A percentile compares a stretch with the other conserved stretches of the same genome.
These are phyloP conservation scores for Plasmopara viticola DNA, from an alignment of 352 stramenopile genomes.

Conservation along the genomic window DNA sequence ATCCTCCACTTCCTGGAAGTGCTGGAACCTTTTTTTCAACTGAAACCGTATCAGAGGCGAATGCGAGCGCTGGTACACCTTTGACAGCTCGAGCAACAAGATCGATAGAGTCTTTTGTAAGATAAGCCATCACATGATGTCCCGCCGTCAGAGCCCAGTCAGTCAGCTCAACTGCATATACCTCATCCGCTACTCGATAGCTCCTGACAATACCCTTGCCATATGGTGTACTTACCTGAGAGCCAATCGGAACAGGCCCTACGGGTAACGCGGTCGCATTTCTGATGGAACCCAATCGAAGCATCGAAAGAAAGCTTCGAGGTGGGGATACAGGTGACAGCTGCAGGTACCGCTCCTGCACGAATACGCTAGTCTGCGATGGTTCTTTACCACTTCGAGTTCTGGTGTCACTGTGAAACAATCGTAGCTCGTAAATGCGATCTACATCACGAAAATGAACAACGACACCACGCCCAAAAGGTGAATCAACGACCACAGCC, in stretches of 20 bases:
- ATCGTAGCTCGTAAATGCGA: slow-evolving; percentile 61
- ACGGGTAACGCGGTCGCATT: slow-evolving; percentile 3
- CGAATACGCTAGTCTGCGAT: slow-evolving; percentile 29
- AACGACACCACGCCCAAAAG: slow-evolving; percentile 67
- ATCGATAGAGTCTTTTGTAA: slow-evolving; percentile 39
- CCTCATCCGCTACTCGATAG: slow-evolving; percentile 34
- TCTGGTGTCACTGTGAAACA: slow-evolving; percentile 38
- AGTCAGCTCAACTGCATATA: slow-evolving; percentile 25
- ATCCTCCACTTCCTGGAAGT: slow-evolving; percentile 37
- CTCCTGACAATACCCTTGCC: slow-evolving; percentile 49
- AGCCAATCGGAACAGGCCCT: slow-evolving; percentile 22
- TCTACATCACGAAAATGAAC: slow-evolving; percentile 56
- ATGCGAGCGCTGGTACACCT: slow-evolving; percentile 30
- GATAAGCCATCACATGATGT: slow-evolving; percentile 43
- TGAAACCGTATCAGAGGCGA: slow-evolving; percentile 17
- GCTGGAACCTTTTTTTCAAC: slow-evolving; percentile 8
- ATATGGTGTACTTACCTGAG: slow-evolving; percentile 48
- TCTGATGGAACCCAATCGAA: slow-evolving; percentile 33
- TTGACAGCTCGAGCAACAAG: slow-evolving; percentile 22
- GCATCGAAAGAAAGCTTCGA: slow-evolving; percentile 64
- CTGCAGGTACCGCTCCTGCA: slow-evolving; percentile 51
- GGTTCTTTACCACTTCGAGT: slow-evolving; percentile 19
- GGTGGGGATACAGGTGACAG: slow-evolving; percentile 47
- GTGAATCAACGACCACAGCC: slow-evolving; percentile 57
- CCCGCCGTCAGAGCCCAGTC: slow-evolving; percentile 39